Percentiles rank a stretch among this genome's conserved stretches.
These are phyloP conservation scores for Pseudoperonospora humuli DNA, from an alignment of 352 stramenopile species.

Conservation along the genomic window DNA sequence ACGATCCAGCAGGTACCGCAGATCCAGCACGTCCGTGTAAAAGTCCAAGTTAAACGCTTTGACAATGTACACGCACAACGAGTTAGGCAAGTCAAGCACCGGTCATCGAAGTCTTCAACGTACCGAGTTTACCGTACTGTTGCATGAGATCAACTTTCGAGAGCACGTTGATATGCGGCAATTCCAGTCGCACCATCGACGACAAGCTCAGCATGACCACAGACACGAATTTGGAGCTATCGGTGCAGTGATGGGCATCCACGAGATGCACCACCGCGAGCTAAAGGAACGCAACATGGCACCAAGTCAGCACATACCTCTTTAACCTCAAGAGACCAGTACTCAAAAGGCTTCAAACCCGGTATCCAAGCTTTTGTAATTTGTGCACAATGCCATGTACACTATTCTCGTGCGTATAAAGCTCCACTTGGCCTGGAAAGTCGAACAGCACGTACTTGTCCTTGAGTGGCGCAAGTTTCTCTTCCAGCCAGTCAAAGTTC, in stretches of 20 bases:
- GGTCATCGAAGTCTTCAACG: too few species aligned
- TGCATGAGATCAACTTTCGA: conserved; percentile 98
- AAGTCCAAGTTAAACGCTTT: conserved; percentile 83
- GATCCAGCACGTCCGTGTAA: conserved; percentile 82
- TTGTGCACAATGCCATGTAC: conserved; percentile 94
- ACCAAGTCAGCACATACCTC: not conserved
- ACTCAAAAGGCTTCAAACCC: conserved; percentile 28
- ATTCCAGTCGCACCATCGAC: conserved; percentile 96
- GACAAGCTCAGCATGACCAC: conserved; percentile 93
- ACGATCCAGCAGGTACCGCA: conserved; percentile 74
- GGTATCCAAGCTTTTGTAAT: conserved; percentile 85
- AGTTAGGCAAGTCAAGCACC: not conserved
- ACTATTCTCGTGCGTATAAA: conserved; percentile 98
- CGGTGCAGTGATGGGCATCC: conserved; percentile 89
- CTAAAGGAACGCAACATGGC: conserved; percentile 8
- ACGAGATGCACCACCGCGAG: conserved; percentile 93
- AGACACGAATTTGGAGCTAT: conserved; percentile 97
- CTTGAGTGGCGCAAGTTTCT: conserved; percentile 75
- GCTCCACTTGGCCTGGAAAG: conserved; percentile 98
- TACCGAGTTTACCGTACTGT: conserved; percentile 82
- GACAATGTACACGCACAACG: too few species aligned
- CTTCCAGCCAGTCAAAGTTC: conserved; percentile 98
- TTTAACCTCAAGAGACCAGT: not conserved
- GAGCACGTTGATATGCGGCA: conserved; percentile 98
- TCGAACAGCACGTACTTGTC: conserved; percentile 98